phyloP scores from a whole-genome alignment of 2,329 filamentous ascomycete genomes.

The Dactylella cylindrospora region DNA sequence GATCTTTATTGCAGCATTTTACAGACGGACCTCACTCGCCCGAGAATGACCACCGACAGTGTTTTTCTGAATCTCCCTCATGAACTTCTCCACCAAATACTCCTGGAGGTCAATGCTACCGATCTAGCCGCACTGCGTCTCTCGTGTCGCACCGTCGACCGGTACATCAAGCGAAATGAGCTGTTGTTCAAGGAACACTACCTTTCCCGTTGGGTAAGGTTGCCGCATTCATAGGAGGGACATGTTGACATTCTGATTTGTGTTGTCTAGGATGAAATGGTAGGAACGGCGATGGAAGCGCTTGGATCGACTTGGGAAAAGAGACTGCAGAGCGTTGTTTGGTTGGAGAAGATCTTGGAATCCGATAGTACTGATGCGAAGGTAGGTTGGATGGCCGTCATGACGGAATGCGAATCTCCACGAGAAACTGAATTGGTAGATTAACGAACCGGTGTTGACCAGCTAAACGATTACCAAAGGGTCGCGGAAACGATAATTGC shows the following conservation, averaged over 20 bases:
- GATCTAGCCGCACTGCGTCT: constrained; percentile 60
- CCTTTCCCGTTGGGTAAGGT: constrained; percentile 59
- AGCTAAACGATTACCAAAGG: constrained; percentile 57
- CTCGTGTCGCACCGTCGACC: constrained; percentile 59
- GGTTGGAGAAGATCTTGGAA: constrained; percentile 55
- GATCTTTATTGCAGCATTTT: no score
- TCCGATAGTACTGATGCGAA: constrained; percentile 54
- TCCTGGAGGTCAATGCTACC: constrained; percentile 59
- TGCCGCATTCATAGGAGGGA: background rate
- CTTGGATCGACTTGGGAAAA: constrained; percentile 50
- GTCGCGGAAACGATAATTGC: constrained; percentile 56
- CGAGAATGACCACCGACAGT: background rate
- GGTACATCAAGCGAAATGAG: constrained; percentile 61
- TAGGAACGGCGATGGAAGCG: background rate
- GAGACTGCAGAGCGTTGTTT: constrained; percentile 51
- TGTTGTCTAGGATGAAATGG: constrained; percentile 43
- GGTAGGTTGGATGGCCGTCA: constrained; percentile 23
- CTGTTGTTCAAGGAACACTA: constrained; percentile 66
- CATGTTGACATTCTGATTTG: constrained; percentile 50
- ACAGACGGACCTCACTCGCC: no score
- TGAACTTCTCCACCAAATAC: constrained; percentile 66
- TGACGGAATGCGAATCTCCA: no score
- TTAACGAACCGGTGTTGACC: constrained; percentile 50
- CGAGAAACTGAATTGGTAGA: constrained; percentile 40
- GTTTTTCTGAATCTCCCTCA: constrained; percentile 56